Conservation (phyloP, 108 stramenopile species). For the Nannochloropsis salina region DNA sequence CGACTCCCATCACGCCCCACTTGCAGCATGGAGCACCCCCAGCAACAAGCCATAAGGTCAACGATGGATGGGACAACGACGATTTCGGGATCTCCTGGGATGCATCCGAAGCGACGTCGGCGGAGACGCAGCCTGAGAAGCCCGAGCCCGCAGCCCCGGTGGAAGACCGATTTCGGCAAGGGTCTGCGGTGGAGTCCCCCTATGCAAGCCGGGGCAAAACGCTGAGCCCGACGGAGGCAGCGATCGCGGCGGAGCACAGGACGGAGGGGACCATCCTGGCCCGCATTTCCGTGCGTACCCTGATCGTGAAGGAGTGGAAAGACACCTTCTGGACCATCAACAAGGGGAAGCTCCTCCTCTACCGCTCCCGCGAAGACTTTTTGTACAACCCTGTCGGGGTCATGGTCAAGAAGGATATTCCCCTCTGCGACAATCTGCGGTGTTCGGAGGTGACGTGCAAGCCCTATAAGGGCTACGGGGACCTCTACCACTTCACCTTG, state of each 20-base stretch:
- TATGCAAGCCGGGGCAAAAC: slow-evolving; percentile 6
- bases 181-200: neutral
- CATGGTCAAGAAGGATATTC: neutral
- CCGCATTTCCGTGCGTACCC: slow-evolving; percentile 43
- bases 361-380: slow-evolving; percentile 43
- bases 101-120: neutral
- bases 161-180: slow-evolving; percentile 15
- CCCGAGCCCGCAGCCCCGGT: neutral
- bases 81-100: slow-evolving; percentile 28
- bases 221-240: slow-evolving; percentile 37
- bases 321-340: slow-evolving; percentile 42
- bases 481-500: slow-evolving; percentile 52
- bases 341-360: slow-evolving; percentile 37
- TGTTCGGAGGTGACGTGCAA: slow-evolving; percentile 20
- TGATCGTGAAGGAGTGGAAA: slow-evolving; percentile 51
- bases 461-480: slow-evolving; percentile 50
- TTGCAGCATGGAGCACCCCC: slow-evolving; percentile 40
- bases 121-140: slow-evolving; percentile 34
- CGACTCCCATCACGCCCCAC: slow-evolving; percentile 26
- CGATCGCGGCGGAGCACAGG: slow-evolving; percentile 41
- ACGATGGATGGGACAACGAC: neutral
- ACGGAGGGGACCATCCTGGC: slow-evolving; percentile 43
- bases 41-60: neutral
- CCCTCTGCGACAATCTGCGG: neutral
- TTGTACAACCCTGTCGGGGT: slow-evolving; percentile 32